These are phyloP conservation scores for Cyclanthera cordifolia DNA, from an alignment of 306 rosid genomes.

Conservation along the genomic window DNA sequence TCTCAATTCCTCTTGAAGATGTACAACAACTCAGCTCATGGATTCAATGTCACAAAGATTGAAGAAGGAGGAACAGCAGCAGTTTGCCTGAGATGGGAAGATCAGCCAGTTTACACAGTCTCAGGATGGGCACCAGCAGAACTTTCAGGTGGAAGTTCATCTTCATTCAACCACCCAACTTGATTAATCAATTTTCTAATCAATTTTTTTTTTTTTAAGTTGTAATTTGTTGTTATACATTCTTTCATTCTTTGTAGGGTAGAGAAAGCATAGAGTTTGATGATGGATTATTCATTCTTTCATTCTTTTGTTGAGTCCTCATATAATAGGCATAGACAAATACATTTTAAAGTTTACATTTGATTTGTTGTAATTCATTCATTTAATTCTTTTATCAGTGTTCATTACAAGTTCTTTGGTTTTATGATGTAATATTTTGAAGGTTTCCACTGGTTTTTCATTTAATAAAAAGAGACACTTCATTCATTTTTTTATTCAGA, in stretches of 20 bases:
- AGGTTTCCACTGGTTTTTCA: neutral
- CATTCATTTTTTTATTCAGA: neutral
- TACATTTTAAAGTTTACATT: neutral
- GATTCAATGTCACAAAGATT: slow-evolving; percentile 41
- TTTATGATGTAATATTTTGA: neutral
- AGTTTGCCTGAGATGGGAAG: slow-evolving; percentile 57
- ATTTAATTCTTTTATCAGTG: slow-evolving; percentile 8
- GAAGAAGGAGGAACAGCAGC: slow-evolving; percentile 41
- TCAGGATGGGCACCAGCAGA: slow-evolving; percentile 76
- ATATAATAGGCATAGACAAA: neutral
- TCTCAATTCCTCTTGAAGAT: slow-evolving; percentile 62
- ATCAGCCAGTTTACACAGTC: slow-evolving; percentile 63
- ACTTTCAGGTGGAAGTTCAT: slow-evolving; percentile 49
- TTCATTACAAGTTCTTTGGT: neutral
- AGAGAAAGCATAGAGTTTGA: neutral
- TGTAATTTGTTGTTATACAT: slow-evolving; percentile 1
- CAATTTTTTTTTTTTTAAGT: neutral
- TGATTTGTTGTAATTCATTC: slow-evolving; percentile 1
- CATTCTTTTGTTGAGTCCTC: slow-evolving; percentile 8
- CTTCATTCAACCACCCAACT: slow-evolving; percentile 44
- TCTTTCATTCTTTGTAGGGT: slow-evolving; percentile 11
- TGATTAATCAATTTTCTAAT: neutral
- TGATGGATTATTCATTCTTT: slow-evolving; percentile 1
- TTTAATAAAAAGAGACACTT: neutral
- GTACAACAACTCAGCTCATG: slow-evolving; percentile 35